A percentile compares a stretch with the other conserved stretches of the same genome.
phyloP scores from a whole-genome alignment of 2,329 filamentous ascomycete genomes.

The Orbilia oligospora region DNA sequence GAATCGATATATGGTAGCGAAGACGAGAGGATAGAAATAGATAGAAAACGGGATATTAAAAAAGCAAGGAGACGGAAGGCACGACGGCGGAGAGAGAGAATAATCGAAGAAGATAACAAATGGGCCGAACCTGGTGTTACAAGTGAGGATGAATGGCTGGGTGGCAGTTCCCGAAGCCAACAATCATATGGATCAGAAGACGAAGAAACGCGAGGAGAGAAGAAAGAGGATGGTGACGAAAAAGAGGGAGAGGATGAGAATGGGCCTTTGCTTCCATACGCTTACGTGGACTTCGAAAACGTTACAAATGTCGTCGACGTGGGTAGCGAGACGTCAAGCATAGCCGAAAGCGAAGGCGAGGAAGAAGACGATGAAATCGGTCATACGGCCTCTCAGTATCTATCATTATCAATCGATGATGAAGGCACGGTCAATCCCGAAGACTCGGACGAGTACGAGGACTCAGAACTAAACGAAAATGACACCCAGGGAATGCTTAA shows the following conservation, averaged over 20 bases:
- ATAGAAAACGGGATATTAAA: background rate
- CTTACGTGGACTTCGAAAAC: background rate
- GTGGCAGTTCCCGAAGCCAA: background rate
- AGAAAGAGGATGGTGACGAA: background rate
- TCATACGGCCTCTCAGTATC: constrained; percentile 4
- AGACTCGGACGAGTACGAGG: constrained; percentile 10
- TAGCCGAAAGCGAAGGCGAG: constrained; percentile 2
- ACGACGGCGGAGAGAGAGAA: background rate
- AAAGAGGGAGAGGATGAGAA: background rate
- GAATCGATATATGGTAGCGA: constrained; percentile 1
- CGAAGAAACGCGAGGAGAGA: background rate
- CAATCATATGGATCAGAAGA: background rate
- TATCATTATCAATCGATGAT: background rate
- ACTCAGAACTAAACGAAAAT: background rate
- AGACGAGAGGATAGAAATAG: background rate
- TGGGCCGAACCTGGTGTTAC: background rate
- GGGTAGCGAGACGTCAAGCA: background rate
- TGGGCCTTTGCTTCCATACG: background rate
- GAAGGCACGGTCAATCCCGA: background rate
- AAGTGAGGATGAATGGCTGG: background rate
- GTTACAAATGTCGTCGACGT: background rate
- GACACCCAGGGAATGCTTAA: background rate
- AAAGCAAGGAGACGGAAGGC: background rate
- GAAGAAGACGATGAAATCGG: constrained; percentile 11
- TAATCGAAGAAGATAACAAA: background rate